Evolutionary conservation across 495 filamentous ascomycete species (phyloP).

Genomic region (Neurospora africana): DNA sequence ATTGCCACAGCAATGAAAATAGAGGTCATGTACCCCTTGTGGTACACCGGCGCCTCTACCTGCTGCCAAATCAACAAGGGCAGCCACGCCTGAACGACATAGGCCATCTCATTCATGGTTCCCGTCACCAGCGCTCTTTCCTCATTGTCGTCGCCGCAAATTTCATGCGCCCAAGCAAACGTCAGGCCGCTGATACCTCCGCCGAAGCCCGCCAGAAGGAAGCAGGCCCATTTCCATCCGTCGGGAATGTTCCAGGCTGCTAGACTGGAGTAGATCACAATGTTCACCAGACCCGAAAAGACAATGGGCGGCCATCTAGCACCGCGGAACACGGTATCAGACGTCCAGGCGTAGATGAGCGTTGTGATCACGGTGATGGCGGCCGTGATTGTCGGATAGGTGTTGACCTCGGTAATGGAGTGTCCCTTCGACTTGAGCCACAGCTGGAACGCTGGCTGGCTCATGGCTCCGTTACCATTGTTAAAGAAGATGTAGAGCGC

Average conservation of each 20-base stretch:
- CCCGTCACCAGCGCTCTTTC: constrained; percentile 43
- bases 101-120: constrained; percentile 35
- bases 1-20: constrained; percentile 26
- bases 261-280: constrained; percentile 29
- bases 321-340: constrained; percentile 43
- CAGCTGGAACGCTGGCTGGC: constrained; percentile 25
- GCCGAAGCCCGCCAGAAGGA: constrained; percentile 35
- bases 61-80: constrained; percentile 39
- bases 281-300: constrained; percentile 30
- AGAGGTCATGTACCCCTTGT: constrained; percentile 35
- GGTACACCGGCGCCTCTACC: constrained; percentile 34
- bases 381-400: constrained; percentile 35
- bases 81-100: constrained; percentile 32
- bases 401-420: constrained; percentile 28
- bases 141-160: constrained; percentile 40
- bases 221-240: constrained; percentile 37
- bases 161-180: constrained; percentile 44
- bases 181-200: constrained; percentile 26
- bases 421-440: constrained; percentile 30
- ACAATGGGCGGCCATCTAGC: constrained; percentile 43
- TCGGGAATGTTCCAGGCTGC: constrained; percentile 32
- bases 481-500: constrained; percentile 32
- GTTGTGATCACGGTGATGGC: constrained; percentile 35
- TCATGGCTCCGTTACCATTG: constrained; percentile 17
- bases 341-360: constrained; percentile 30